These are phyloP conservation scores for Pythium myriotylum DNA, from an alignment of 352 stramenopile species.

Conservation along the genomic window DNA sequence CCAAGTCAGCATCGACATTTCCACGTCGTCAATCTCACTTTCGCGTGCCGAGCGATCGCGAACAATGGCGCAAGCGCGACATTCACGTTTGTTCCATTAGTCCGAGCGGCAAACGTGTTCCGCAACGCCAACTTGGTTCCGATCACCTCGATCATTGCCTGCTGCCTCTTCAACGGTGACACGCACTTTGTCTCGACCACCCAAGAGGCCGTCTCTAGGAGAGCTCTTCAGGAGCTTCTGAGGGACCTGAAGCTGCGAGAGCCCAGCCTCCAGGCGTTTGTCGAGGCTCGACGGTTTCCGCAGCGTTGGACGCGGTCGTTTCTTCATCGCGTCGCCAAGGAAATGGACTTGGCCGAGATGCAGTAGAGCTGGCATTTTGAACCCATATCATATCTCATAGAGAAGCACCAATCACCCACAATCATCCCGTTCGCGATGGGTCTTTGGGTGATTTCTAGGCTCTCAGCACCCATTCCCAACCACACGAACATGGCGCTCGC, in stretches of 20 bases:
- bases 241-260: constrained; percentile 6
- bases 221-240: constrained; percentile 12
- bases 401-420: neutral
- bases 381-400: constrained; percentile 7
- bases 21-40: constrained; percentile 6
- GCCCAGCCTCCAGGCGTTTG: constrained; percentile 5
- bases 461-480: neutral
- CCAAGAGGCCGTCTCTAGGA: constrained; percentile 4
- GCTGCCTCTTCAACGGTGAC: constrained; percentile 25
- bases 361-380: neutral
- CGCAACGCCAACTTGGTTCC: neutral
- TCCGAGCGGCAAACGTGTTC: neutral
- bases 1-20: neutral
- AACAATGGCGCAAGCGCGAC: neutral
- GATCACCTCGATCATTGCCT: constrained; percentile 6
- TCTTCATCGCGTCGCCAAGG: constrained; percentile 18
- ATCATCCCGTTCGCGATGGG: neutral
- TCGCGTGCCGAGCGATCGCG: constrained; percentile 4
- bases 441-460: constrained; percentile 2
- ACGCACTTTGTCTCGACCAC: constrained; percentile 13
- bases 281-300: constrained; percentile 12
- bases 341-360: constrained; percentile 12
- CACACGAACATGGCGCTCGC: constrained; percentile 13
- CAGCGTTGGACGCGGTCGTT: constrained; percentile 17
- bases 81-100: neutral